phyloP scores from a whole-genome alignment of 2,329 filamentous ascomycete species.

The Aspergillus hortae region DNA sequence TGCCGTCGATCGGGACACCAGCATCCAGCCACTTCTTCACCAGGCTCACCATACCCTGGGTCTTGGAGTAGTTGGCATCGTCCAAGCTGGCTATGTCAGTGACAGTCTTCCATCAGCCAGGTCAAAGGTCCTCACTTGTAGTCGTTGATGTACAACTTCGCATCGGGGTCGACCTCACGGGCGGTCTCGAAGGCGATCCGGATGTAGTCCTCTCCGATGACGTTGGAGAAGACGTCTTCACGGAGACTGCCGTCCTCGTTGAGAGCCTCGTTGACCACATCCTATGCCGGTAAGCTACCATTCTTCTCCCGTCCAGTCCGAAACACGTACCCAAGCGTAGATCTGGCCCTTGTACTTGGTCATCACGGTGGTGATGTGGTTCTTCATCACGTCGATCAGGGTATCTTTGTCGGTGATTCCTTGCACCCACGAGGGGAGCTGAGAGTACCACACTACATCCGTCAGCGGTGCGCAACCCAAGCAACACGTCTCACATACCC shows the following conservation, averaged over 20 bases:
- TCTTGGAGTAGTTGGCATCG: slow-evolving; percentile 57
- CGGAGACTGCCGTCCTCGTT: slow-evolving; percentile 58
- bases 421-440: slow-evolving; percentile 29
- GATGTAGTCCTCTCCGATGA: slow-evolving; percentile 68
- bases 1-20: slow-evolving; percentile 64
- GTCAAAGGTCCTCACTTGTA: slow-evolving; percentile 37
- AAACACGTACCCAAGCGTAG: slow-evolving; percentile 31
- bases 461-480: neutral
- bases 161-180: slow-evolving; percentile 60
- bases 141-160: slow-evolving; percentile 75
- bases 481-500: slow-evolving; percentile 20
- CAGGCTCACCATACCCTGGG: slow-evolving; percentile 51
- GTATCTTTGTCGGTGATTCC: slow-evolving; percentile 52
- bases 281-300: slow-evolving; percentile 12
- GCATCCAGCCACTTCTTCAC: slow-evolving; percentile 62
- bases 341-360: slow-evolving; percentile 31
- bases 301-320: neutral
- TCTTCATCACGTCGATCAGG: slow-evolving; percentile 53
- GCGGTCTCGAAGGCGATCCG: slow-evolving; percentile 68
- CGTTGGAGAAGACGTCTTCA: slow-evolving; percentile 60
- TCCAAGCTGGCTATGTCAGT: slow-evolving; percentile 55
- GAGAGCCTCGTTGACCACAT: slow-evolving; percentile 34
- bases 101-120: neutral
- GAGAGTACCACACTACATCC: slow-evolving; percentile 33
- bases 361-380: slow-evolving; percentile 34